Base-by-base conservation (phyloP, 2,329 filamentous ascomycete species). In the Endoconidiophora laricicola region DNA sequence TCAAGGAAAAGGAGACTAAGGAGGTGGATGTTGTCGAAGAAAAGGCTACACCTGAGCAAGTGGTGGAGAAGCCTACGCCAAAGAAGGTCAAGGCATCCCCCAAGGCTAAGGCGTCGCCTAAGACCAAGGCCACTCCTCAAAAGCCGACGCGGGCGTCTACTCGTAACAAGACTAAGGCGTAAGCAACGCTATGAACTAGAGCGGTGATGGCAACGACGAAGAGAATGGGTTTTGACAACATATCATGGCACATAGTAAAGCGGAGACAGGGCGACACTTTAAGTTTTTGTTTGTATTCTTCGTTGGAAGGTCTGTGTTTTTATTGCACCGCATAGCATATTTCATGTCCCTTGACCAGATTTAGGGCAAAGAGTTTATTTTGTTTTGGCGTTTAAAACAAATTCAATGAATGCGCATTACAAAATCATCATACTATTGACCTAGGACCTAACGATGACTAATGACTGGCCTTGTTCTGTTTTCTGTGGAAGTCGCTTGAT, bases 81-180 rank as follows among this genome's bases (percentile, higher is more conserved):
- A 59, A 60, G 18, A 60, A 62, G 44, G 65, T 67, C 50, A 64
- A 71, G 57, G 65, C 61, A 49, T 58, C 62, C 26, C 16, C 44
- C 7, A 49, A 51, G 55, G 57, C 58, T 36, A 63, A 62, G 54
- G 62, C 64, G 56, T 58, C 56, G 42, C 66, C 64, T 60, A 67
- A 66, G 59, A 59, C 58, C 52, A 65, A 62, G 57, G 65, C 56
- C 14, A 23, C 44, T 5, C 45, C 50, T 6, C 37, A 49, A 46
- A 50, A 53, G 44, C 52, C 52, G 23, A 53, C 52, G 39, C 52
- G 52, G 16, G 23, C 44, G 39, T 53, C 52, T 40, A 48, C 52
- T 43, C 52, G 52, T 49, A 53, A 50, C 48, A 53, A 50, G 48
- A 53, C 50, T 33, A 23, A 40, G 52, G 44, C 48, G 14, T 29